A percentile compares a stretch with the other conserved stretches of the same genome.
phyloP scores from a whole-genome alignment of 495 filamentous ascomycete genomes.

The Aspergillus diversus region DNA sequence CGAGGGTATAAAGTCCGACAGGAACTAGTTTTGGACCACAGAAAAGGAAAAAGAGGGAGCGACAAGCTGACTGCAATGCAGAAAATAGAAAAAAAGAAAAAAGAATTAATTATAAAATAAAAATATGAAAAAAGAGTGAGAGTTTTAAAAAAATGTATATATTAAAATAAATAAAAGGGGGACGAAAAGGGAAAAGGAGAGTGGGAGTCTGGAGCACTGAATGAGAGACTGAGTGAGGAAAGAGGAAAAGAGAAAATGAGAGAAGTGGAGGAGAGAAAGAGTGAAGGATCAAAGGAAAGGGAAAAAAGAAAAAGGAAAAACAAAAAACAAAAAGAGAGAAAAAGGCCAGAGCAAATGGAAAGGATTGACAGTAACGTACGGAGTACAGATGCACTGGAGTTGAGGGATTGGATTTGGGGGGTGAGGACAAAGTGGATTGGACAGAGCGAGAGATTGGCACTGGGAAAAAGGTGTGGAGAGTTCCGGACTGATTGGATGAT shows the following conservation, averaged over 20 bases:
- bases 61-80: conserved; percentile 27
- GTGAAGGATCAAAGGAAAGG: conserved; percentile 20
- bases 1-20: conserved; percentile 25
- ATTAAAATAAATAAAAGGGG: conserved; percentile 20
- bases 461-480: conserved; percentile 23
- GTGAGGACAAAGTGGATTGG: conserved; percentile 8
- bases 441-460: conserved; percentile 19
- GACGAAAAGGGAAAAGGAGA: conserved; percentile 31
- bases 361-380: conserved; percentile 22
- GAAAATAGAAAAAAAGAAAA: conserved; percentile 23
- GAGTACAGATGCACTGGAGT: conserved; percentile 11
- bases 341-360: conserved; percentile 12
- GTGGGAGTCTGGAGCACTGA: conserved; percentile 13
- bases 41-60: conserved; percentile 26
- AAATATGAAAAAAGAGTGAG: conserved; percentile 10
- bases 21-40: conserved; percentile 23
- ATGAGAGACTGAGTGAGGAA: conserved; percentile 12
- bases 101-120: conserved; percentile 15
- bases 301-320: conserved; percentile 17
- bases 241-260: conserved; percentile 22
- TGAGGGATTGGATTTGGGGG: conserved; percentile 6
- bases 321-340: conserved; percentile 15
- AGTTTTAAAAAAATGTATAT: neutral
- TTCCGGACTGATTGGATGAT: conserved; percentile 27
- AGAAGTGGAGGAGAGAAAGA: conserved; percentile 22